Conservation (phyloP, 2,329 filamentous ascomycete species). For the Amauroascus niger region DNA sequence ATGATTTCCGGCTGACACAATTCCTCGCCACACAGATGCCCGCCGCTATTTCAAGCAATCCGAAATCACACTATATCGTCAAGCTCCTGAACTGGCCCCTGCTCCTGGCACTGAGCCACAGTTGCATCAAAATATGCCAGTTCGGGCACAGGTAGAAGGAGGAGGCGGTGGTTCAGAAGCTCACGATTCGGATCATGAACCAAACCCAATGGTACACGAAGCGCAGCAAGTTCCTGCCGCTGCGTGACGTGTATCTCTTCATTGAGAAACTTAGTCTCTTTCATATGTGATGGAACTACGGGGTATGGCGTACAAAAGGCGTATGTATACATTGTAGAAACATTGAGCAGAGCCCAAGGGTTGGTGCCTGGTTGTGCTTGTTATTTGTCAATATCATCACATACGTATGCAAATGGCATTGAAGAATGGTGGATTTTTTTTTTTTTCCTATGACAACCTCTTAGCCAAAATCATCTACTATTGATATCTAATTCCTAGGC, state of each 20-base stretch:
- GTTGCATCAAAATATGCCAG: slow-evolving; percentile 1
- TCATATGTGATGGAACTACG: neutral
- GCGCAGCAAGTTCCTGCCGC: neutral
- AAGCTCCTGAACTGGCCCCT: slow-evolving; percentile 41
- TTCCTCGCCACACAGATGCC: slow-evolving; percentile 54
- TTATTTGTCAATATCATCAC: no score
- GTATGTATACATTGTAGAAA: neutral
- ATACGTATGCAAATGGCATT: no score
- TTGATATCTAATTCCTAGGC: no score
- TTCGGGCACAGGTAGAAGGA: neutral
- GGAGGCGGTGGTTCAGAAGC: neutral
- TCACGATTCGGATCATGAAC: neutral
- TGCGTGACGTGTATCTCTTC: neutral
- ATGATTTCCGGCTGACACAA: neutral
- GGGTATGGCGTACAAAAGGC: neutral
- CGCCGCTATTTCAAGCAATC: slow-evolving; percentile 98
- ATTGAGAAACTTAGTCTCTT: neutral
- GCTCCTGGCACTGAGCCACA: neutral
- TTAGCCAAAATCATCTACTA: no score
- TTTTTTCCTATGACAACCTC: no score
- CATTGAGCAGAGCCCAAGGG: neutral
- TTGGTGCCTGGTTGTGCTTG: no score
- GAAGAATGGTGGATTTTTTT: no score
- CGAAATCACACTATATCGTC: slow-evolving; percentile 92
- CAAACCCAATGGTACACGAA: neutral